Evolutionary conservation across 768 basidiomycete genomes (phyloP).

Genomic region (Tylopilus sp.): DNA sequence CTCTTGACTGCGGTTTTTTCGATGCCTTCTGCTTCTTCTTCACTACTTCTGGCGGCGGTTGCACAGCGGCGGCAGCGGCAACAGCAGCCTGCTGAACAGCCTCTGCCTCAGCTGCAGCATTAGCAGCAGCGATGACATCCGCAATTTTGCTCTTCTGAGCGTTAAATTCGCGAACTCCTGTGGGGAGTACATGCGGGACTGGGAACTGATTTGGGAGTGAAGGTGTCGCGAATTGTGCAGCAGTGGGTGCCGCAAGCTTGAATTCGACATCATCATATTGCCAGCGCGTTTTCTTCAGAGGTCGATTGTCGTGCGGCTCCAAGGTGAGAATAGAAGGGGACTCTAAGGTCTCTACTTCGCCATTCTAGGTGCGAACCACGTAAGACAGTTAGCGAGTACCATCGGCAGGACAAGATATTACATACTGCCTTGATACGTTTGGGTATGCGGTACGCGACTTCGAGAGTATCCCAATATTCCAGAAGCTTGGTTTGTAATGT

Average conservation of each 20-base stretch:
- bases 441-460: constrained; percentile 83
- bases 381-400: neutral
- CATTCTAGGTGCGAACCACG: constrained; percentile 20
- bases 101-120: constrained; percentile 34
- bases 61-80: constrained; percentile 11
- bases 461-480: constrained; percentile 75
- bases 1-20: constrained; percentile 44
- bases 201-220: neutral
- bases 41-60: constrained; percentile 12
- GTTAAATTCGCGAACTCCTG: neutral
- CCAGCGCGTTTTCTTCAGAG: constrained; percentile 31
- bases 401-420: neutral
- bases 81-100: constrained; percentile 28
- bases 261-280: constrained; percentile 26
- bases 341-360: constrained; percentile 28
- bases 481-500: constrained; percentile 44
- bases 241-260: constrained; percentile 4
- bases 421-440: constrained; percentile 53
- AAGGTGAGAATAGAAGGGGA: constrained; percentile 16
- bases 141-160: constrained; percentile 32
- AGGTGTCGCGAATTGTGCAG: neutral
- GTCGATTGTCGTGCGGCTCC: constrained; percentile 25
- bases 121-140: constrained; percentile 41
- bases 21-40: constrained; percentile 28
- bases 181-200: neutral